Evolutionary conservation across 192 early-diverging fungal genomes (phyloP).

Genomic region (Pilobolus umbonatus): DNA sequence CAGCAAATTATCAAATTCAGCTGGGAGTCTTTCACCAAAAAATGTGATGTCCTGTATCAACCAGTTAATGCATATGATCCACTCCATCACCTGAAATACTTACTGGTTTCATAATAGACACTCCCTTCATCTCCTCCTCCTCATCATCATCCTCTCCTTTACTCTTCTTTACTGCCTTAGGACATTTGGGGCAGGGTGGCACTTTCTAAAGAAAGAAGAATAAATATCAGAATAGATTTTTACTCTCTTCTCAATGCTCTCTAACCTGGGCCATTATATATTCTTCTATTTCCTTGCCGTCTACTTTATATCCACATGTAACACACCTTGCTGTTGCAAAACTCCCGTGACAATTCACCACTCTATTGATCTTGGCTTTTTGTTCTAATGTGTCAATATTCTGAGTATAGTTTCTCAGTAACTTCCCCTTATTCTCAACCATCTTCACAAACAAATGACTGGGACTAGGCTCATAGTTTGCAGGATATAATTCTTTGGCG

Average conservation of each 20-base stretch:
- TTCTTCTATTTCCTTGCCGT: constrained; percentile 74
- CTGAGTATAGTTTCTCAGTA: constrained; percentile 94
- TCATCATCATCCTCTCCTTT: constrained; percentile 47
- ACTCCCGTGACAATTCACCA: constrained; percentile 90
- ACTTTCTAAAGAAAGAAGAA: constrained; percentile 44
- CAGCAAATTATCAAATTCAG: constrained; percentile 71
- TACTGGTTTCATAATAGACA: constrained; percentile 81
- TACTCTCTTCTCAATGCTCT: constrained; percentile 13
- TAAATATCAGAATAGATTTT: not conserved
- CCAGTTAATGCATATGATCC: not conserved
- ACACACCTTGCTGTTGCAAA: constrained; percentile 93
- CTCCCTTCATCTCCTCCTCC: constrained; percentile 21
- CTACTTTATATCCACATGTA: constrained; percentile 69
- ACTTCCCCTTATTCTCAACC: constrained; percentile 77
- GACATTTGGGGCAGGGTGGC: constrained; percentile 73
- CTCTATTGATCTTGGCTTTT: constrained; percentile 70
- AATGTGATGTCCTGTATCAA: constrained; percentile 77
- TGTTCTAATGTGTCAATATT: constrained; percentile 97
- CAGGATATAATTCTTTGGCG: constrained; percentile 86
- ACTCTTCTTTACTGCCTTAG: constrained; percentile 18
- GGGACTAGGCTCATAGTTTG: constrained; percentile 81
- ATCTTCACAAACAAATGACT: constrained; percentile 87
- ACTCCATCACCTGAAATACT: not conserved
- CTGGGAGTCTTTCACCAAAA: constrained; percentile 91
- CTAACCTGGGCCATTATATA: constrained; percentile 76